These are phyloP conservation scores for Pythium sp. DNA, from an alignment of 352 stramenopile species.

Conservation along the genomic window DNA sequence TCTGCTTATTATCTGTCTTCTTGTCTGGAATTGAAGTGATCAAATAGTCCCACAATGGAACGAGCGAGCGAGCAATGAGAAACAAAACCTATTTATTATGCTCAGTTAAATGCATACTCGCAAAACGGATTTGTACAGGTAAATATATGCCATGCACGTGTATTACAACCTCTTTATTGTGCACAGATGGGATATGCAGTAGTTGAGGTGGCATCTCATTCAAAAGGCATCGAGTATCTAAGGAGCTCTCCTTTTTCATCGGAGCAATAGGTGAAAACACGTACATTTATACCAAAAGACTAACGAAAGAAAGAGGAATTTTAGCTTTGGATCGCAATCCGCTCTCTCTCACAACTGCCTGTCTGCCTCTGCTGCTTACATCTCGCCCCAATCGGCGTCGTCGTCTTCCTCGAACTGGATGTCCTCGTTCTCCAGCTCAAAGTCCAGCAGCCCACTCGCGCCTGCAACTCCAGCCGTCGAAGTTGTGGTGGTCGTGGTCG, in stretches of 20 bases:
- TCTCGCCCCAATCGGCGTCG: conserved; percentile 81
- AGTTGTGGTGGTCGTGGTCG: conserved; percentile 23
- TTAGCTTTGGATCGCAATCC: not conserved
- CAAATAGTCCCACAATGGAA: not conserved
- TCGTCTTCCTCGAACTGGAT: conserved; percentile 80
- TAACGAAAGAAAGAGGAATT: not conserved
- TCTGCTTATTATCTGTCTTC: not conserved
- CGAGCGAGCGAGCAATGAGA: not conserved
- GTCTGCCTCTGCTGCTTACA: conserved; percentile 34
- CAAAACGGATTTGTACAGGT: not conserved
- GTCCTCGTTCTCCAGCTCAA: conserved; percentile 72
- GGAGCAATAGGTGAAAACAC: not conserved
- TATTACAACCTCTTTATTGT: not conserved
- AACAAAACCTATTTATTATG: not conserved
- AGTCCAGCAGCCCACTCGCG: conserved; percentile 54
- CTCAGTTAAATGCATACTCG: not conserved
- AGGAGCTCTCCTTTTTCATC: not conserved
- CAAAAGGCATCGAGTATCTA: too few relatives aligned
- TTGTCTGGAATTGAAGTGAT: conserved; percentile 8
- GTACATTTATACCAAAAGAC: conserved; percentile 5
- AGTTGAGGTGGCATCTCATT: not conserved
- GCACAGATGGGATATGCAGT: not conserved
- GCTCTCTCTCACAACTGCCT: not conserved
- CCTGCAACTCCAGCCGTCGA: conserved; percentile 7
- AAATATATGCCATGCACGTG: not conserved